Conservation (phyloP, 768 basidiomycete species). For the Lactifluus pinguis region DNA sequence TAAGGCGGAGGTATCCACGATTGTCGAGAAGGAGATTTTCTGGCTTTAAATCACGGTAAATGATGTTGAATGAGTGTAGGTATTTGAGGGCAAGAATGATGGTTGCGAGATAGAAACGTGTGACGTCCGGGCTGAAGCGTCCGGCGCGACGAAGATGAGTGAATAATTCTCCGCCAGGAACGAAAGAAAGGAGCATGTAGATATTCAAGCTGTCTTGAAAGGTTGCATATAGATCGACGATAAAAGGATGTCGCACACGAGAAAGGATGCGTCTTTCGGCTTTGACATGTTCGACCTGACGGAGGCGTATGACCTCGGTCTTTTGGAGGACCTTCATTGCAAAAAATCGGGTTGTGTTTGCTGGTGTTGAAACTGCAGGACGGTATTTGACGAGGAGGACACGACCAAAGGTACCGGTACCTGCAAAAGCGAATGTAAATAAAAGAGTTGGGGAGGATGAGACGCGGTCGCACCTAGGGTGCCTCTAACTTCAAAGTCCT, state of each 20-base stretch:
- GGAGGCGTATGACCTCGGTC: slow-evolving; percentile 75
- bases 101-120: slow-evolving; percentile 94
- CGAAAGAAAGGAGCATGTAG: slow-evolving; percentile 95
- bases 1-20: slow-evolving; percentile 87
- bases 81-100: slow-evolving; percentile 94
- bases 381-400: slow-evolving; percentile 84
- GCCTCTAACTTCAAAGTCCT: slow-evolving; percentile 76
- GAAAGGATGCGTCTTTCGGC: slow-evolving; percentile 92
- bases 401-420: slow-evolving; percentile 93
- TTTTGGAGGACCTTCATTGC: slow-evolving; percentile 89
- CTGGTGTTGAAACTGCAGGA: slow-evolving; percentile 33
- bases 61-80: slow-evolving; percentile 92
- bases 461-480: slow-evolving; percentile 48
- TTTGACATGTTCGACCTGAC: slow-evolving; percentile 97
- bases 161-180: slow-evolving; percentile 96
- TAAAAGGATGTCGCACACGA: slow-evolving; percentile 86
- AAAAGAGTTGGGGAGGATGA: not conserved
- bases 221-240: slow-evolving; percentile 92
- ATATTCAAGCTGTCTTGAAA: slow-evolving; percentile 96
- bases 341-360: slow-evolving; percentile 52
- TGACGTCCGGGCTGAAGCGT: slow-evolving; percentile 93
- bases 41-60: slow-evolving; percentile 97
- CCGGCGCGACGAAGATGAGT: slow-evolving; percentile 92
- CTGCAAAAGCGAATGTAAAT: slow-evolving; percentile 32
- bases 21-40: slow-evolving; percentile 96